Conservation (phyloP, 1,139 yeast genomes). For the Suhomyces maxii region DNA sequence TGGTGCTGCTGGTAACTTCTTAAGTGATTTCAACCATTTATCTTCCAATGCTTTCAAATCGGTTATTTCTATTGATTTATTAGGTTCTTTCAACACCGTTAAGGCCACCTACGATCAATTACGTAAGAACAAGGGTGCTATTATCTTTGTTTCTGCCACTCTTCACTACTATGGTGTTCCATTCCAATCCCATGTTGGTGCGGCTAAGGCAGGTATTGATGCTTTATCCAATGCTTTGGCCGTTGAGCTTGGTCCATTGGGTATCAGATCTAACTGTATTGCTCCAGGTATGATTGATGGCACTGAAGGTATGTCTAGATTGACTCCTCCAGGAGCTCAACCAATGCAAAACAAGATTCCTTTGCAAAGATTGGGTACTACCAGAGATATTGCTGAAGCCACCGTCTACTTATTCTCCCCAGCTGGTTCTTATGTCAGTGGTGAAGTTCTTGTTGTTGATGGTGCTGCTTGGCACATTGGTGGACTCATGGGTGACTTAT, state of each 20-base stretch:
- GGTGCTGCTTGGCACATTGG: constrained; percentile 91
- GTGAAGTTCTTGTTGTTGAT: constrained; percentile 82
- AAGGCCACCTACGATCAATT: constrained; percentile 41
- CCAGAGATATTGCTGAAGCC: constrained; percentile 83
- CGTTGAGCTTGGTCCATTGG: constrained; percentile 86
- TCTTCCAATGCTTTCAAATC: constrained; percentile 27
- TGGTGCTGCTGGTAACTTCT: constrained; percentile 32
- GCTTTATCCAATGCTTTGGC: constrained; percentile 81
- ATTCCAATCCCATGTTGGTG: constrained; percentile 82
- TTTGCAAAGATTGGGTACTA: constrained; percentile 70
- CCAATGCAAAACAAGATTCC: constrained; percentile 56
- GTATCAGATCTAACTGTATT: constrained; percentile 74
- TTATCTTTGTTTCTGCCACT: constrained; percentile 54
- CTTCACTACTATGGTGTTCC: constrained; percentile 87
- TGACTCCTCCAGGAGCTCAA: constrained; percentile 31
- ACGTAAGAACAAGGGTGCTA: constrained; percentile 25
- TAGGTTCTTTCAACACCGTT: constrained; percentile 84
- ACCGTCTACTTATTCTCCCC: constrained; percentile 82
- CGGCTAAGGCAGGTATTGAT: constrained; percentile 94
- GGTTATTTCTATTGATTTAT: constrained; percentile 54
- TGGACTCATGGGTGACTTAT: constrained; percentile 27
- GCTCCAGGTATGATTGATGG: constrained; percentile 87
- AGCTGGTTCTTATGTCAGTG: constrained; percentile 77
- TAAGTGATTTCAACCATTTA: constrained; percentile 28
- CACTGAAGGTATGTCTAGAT: constrained; percentile 77